Base-by-base conservation (phyloP, 768 basidiomycete species). In the Gloeophyllum trabeum region DNA sequence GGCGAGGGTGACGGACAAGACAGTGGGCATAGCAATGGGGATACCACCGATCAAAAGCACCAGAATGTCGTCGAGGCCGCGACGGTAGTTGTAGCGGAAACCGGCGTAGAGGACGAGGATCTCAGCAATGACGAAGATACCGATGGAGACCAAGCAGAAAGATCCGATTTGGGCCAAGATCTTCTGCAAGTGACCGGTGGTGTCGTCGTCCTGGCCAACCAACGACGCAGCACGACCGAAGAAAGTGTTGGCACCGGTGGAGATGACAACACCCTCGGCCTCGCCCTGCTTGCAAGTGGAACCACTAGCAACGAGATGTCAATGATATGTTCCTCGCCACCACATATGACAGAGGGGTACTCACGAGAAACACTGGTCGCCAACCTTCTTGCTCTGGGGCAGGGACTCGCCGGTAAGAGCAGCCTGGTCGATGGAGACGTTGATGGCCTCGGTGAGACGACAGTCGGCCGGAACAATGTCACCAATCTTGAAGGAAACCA, bases 41-140 rank as follows among this genome's bases (percentile, higher is more conserved):
- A 98, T 98, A 71, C 94, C 94, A 73, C 94, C 94, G 65, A 98
- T 98, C 76, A 98, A 75, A 61, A 98, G 87, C 50, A 97, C 94
- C 24, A 98, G 79, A 66, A 97, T 92, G 72, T 92, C 86, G 75
- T 98, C 80, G 53, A 97, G 82, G 69, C 93, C 94, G 46, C 81
- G 81, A 54, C 94, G 88, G 70, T 98, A 98, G 40, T 55, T 62
- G 72, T 87, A 97, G 44, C 67, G 72, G 85, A 91, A 97, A 32
- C 80, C 85, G 39, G 92, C 82, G 63, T 97, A 98, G 45, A 98
- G 76, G 48, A 88, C 79, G 60, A 96, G 70, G 50, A 98, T 96
- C 63, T 98, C 93, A 10, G 90, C 84, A 44, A 97, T 36, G 54
- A 97, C 87, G 67, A 97, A 98, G 54, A 91, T 82, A 55, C 93